phyloP scores from a whole-genome alignment of 1,284 basidiomycete species.

The Kwoniella shivajii region DNA sequence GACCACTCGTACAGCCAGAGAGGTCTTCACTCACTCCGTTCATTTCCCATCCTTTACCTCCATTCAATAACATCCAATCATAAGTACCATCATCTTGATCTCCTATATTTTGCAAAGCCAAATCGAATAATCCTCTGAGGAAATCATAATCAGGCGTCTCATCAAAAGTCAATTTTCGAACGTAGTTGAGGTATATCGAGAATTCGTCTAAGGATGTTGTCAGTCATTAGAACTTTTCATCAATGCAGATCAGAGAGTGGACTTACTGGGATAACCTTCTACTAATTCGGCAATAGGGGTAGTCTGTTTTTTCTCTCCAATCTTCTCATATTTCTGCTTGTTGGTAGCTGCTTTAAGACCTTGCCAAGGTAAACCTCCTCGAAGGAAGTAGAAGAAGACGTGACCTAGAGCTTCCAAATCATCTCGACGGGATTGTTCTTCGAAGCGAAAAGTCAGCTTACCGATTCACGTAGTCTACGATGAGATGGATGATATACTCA shows the following conservation, averaged over 20 bases:
- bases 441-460: background rate
- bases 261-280: slow-evolving; percentile 85
- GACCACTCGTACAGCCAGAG: background rate
- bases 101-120: slow-evolving; percentile 84
- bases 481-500: slow-evolving; percentile 51
- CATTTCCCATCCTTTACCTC: slow-evolving; percentile 93
- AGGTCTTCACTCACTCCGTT: slow-evolving; percentile 62
- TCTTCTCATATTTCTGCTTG: slow-evolving; percentile 99
- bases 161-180: slow-evolving; percentile 91
- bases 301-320: slow-evolving; percentile 97
- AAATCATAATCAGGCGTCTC: slow-evolving; percentile 97
- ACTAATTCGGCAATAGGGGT: slow-evolving; percentile 92
- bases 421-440: slow-evolving; percentile 91
- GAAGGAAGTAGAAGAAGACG: slow-evolving; percentile 97
- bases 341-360: slow-evolving; percentile 95
- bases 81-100: slow-evolving; percentile 86
- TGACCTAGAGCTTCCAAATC: slow-evolving; percentile 93
- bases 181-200: slow-evolving; percentile 96
- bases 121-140: slow-evolving; percentile 84
- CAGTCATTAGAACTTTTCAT: slow-evolving; percentile 30
- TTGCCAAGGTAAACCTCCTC: slow-evolving; percentile 92
- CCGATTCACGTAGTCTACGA: background rate
- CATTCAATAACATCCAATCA: slow-evolving; percentile 88
- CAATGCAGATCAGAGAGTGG: slow-evolving; percentile 28
- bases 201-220: slow-evolving; percentile 67